phyloP scores from a whole-genome alignment of 768 basidiomycete species.

The Pisolithus sp. region DNA sequence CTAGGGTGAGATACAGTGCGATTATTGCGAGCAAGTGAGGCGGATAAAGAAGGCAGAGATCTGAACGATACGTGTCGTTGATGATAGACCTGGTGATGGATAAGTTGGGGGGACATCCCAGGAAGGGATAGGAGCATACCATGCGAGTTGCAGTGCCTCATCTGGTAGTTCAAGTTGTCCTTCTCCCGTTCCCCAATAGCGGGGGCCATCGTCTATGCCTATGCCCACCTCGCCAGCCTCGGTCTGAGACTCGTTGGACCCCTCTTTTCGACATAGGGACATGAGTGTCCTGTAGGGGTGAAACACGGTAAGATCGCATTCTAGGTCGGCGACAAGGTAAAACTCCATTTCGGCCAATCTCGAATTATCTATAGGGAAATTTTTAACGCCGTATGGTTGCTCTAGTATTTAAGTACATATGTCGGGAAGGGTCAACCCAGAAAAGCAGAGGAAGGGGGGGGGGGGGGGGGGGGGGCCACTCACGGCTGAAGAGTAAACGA shows the following conservation, averaged over 20 bases:
- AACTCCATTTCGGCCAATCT: conserved; percentile 99
- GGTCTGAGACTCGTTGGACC: conserved; percentile 37
- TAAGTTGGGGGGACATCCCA: background rate
- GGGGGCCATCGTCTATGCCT: conserved; percentile 49
- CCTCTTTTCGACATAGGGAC: conserved; percentile 61
- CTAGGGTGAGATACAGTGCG: conserved; percentile 82
- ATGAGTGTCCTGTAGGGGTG: conserved; percentile 92
- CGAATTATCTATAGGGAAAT: conserved; percentile 82
- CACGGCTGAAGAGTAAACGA: conserved; percentile 66
- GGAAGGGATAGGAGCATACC: conserved; percentile 42
- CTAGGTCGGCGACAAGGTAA: conserved; percentile 93
- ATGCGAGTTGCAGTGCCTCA: conserved; percentile 81
- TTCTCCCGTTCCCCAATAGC: conserved; percentile 78
- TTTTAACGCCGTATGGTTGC: conserved; percentile 65
- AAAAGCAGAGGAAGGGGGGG: background rate
- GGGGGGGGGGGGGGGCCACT: conserved; percentile 11
- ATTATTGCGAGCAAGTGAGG: conserved; percentile 93
- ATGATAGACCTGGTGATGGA: conserved; percentile 74
- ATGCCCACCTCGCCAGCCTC: conserved; percentile 50
- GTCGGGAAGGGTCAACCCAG: background rate
- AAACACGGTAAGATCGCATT: conserved; percentile 89
- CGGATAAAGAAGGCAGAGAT: conserved; percentile 89
- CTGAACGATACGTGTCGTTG: conserved; percentile 93
- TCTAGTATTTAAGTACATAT: conserved; percentile 25
- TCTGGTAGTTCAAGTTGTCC: conserved; percentile 73